Conservation (phyloP, 2,329 filamentous ascomycete genomes). For the Alternaria sp. region DNA sequence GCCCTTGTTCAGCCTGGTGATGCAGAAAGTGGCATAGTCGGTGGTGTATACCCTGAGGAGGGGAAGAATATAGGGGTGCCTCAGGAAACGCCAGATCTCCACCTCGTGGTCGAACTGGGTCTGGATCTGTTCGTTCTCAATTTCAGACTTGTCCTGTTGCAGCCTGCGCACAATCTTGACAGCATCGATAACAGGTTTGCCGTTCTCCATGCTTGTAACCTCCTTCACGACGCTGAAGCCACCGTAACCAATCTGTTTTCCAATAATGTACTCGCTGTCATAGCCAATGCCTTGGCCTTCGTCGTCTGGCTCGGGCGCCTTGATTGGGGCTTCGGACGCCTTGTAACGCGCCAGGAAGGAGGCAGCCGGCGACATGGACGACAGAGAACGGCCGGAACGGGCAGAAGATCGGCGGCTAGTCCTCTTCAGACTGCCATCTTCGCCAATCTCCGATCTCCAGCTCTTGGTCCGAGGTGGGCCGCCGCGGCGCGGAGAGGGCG, state of each 20-base stretch:
- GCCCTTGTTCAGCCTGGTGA: constrained; percentile 68
- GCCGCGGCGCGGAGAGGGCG: constrained; percentile 31
- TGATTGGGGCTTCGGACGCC: constrained; percentile 43
- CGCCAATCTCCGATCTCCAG: constrained; percentile 41
- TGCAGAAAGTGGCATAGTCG: constrained; percentile 72
- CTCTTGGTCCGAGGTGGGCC: constrained; percentile 41
- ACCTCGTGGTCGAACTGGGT: constrained; percentile 74
- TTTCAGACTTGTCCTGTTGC: constrained; percentile 61
- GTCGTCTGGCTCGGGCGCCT: constrained; percentile 63
- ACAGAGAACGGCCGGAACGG: constrained; percentile 55
- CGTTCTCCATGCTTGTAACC: constrained; percentile 66
- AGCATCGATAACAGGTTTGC: constrained; percentile 62
- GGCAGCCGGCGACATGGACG: constrained; percentile 64
- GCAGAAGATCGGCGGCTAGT: constrained; percentile 52
- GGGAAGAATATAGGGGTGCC: constrained; percentile 67
- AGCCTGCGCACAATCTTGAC: constrained; percentile 73
- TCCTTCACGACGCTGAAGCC: constrained; percentile 73
- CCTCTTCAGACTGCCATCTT: constrained; percentile 44
- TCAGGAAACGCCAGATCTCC: constrained; percentile 69
- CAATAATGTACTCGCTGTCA: constrained; percentile 68
- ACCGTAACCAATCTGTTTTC: constrained; percentile 69
- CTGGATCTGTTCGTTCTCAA: constrained; percentile 69
- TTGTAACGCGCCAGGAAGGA: constrained; percentile 64
- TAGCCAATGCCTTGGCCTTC: constrained; percentile 71
- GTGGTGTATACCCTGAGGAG: constrained; percentile 70